Base-by-base conservation (phyloP, 495 filamentous ascomycete species). In the Penicillium maclennaniae region DNA sequence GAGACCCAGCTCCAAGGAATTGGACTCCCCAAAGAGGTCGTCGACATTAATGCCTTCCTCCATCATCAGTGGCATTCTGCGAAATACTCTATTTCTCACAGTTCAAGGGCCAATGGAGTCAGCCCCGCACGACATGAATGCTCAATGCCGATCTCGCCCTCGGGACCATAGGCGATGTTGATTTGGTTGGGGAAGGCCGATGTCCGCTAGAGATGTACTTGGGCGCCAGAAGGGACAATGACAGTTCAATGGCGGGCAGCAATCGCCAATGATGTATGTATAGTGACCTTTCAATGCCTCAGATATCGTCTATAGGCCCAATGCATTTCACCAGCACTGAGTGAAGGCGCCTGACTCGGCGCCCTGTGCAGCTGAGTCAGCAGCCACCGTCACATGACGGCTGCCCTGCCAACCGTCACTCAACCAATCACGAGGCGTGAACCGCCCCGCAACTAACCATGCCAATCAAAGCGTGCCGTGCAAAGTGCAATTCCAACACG, bases 1-100 rank as follows among this genome's bases (percentile, higher is more conserved):
- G 54, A 92, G 70, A 40, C 75, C 77, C 64, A 76, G 49, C 47
- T 69, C 72, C 37, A 76, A 62, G 36, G 74, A 66, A 56, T 78
- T 77, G 42, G 78, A 72, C 69, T 91, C 89, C 21, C 86, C 87
- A 65, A 90, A 92, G 26, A 96, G 79, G 68, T 91, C 86, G 50
- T 88, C 84, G 51, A 84, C 75, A 54, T 87, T 83, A 52, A 88
- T 76, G 20, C 79, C 75, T 60, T 88, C 80, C 31, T 88, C 87
- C 86, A 89, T 89, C 45, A 77, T 81, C 59, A 79, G 60, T 46
- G 67, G 71, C 67, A 74, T 75, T 34, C 19, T 63, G 49, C 7
- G 27, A 12, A 28, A 17, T 12, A 10, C 38, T 36, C 16, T 34
- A 19, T 27, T 15, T 50, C 48, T 42, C 28, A 26, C 27, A 50